These are phyloP conservation scores for Tolypocladium paradoxum DNA, from an alignment of 2,329 filamentous ascomycete species.

Conservation along the genomic window DNA sequence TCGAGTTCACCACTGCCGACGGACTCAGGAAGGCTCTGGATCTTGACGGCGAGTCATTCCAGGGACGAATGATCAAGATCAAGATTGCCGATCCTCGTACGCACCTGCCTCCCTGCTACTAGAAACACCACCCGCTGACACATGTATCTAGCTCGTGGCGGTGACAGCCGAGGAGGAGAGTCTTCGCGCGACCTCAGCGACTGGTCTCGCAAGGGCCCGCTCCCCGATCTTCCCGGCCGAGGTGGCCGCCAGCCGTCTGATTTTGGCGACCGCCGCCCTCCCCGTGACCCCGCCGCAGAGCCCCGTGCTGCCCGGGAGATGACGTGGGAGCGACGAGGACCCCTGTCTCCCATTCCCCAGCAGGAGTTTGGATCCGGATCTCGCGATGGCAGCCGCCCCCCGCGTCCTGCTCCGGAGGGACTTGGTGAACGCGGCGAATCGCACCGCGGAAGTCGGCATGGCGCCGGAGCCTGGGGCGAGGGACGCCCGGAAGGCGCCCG, in stretches of 20 bases:
- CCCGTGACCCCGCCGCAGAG: slow-evolving; percentile 49
- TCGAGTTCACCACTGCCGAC: slow-evolving; percentile 81
- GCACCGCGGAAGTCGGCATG: slow-evolving; percentile 51
- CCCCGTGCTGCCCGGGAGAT: slow-evolving; percentile 59
- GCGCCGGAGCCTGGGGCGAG: slow-evolving; percentile 69
- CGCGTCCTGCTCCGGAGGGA: slow-evolving; percentile 32
- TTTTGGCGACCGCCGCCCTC: slow-evolving; percentile 47
- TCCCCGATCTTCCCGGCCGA: slow-evolving; percentile 58
- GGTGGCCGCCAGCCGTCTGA: slow-evolving; percentile 35
- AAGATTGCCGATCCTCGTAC: slow-evolving; percentile 96
- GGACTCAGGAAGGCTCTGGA: slow-evolving; percentile 85
- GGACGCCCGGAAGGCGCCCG: slow-evolving; percentile 66
- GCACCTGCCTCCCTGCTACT: slow-evolving; percentile 21
- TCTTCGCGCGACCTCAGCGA: slow-evolving; percentile 68
- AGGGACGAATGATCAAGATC: slow-evolving; percentile 81
- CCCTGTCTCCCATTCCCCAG: slow-evolving; percentile 61
- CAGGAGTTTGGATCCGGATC: slow-evolving; percentile 36
- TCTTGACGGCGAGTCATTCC: slow-evolving; percentile 71
- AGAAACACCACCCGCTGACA: slow-evolving; percentile 21
- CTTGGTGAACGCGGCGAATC: slow-evolving; percentile 50
- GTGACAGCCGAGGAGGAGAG: slow-evolving; percentile 47
- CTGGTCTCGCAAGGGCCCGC: slow-evolving; percentile 88
- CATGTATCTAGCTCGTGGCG: slow-evolving; percentile 62
- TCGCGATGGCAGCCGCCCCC: slow-evolving; percentile 41
- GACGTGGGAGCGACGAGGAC: slow-evolving; percentile 93